Evolutionary conservation across 176 grass and related monocot species (phyloP).

Genomic region (Aegilops longissima): DNA sequence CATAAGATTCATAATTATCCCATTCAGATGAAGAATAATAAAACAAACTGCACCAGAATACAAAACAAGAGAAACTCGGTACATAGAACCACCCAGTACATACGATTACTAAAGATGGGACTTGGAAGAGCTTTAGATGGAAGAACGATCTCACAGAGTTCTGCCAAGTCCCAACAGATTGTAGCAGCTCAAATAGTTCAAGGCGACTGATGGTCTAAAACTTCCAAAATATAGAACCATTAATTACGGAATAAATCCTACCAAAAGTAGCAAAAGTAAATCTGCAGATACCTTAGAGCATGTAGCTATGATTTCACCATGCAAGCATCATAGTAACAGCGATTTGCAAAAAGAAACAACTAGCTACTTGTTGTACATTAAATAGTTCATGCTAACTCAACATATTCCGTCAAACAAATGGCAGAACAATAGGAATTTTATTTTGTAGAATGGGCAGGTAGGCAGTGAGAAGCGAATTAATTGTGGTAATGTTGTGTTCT

Average conservation of each 20-base stretch:
- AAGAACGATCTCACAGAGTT: constrained; percentile 12
- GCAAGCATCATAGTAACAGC: not conserved
- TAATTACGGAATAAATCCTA: not conserved
- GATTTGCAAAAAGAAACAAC: not conserved
- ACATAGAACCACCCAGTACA: not conserved
- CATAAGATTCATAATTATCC: not conserved
- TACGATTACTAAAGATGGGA: constrained; percentile 9
- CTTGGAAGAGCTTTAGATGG: not conserved
- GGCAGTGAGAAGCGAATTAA: not conserved
- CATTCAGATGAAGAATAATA: not conserved
- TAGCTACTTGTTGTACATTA: not conserved
- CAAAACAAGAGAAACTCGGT: not conserved
- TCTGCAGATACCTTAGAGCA: not conserved
- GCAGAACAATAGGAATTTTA: not conserved
- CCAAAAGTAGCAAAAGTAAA: not conserved
- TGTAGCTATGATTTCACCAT: not conserved
- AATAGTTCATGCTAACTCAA: constrained; percentile 1
- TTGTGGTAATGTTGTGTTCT: not conserved
- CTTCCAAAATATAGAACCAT: not conserved
- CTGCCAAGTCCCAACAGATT: not conserved
- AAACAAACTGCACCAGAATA: not conserved
- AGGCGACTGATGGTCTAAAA: constrained; percentile 11
- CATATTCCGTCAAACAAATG: constrained; percentile 2
- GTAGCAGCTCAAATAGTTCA: not conserved
- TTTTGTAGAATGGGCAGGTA: not conserved